phyloP scores from a whole-genome alignment of 139 green algal genomes.

The Chlamydomonas incerta region DNA sequence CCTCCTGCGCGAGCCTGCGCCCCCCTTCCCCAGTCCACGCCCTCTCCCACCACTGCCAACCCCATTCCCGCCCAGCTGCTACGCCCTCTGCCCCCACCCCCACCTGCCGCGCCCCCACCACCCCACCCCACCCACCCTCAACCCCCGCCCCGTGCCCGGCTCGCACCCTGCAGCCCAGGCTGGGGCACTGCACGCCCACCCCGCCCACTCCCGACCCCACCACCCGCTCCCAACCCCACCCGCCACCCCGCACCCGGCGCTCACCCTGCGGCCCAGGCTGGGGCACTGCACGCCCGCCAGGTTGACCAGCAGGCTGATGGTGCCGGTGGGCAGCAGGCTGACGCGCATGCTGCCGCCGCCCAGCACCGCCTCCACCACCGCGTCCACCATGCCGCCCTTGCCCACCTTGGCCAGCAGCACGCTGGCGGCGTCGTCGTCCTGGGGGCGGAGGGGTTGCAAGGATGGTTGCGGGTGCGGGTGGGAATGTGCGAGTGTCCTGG shows the following conservation, averaged over 20 bases:
- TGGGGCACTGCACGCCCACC: constrained; percentile 85
- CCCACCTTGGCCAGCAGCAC: constrained; percentile 70
- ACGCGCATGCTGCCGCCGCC: constrained; percentile 84
- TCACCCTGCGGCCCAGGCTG: constrained; percentile 73
- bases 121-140: no score
- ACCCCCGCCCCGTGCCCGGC: no score
- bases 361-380: constrained; percentile 88
- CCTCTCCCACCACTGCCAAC: no score
- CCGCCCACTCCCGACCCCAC: no score
- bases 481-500: no score
- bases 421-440: constrained; percentile 46
- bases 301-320: constrained; percentile 71
- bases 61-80: no score
- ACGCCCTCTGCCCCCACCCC: no score
- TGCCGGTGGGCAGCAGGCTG: constrained; percentile 76
- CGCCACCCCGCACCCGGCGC: not conserved
- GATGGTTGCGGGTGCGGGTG: no score
- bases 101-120: no score
- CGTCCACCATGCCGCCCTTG: constrained; percentile 83
- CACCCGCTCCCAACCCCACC: not conserved
- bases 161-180: constrained; percentile 73
- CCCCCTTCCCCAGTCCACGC: no score
- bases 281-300: constrained; percentile 86
- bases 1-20: no score
- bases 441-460: not conserved